Evolutionary conservation across 768 basidiomycete species (phyloP).

Genomic region (Auricularia heimuer): DNA sequence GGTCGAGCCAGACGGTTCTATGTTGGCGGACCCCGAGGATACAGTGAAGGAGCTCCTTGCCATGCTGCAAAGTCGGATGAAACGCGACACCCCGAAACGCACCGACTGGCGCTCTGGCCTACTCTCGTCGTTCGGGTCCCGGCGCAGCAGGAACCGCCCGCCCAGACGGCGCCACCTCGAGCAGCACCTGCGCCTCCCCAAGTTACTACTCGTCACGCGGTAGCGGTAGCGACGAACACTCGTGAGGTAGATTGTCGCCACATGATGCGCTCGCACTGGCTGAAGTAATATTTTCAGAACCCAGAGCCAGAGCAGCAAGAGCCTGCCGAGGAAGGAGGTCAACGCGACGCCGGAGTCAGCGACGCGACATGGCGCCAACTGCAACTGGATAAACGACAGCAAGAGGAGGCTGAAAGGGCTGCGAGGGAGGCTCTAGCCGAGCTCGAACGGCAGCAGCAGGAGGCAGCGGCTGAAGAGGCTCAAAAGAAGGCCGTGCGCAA

Average conservation of each 20-base stretch:
- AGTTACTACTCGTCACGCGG: constrained; percentile 1
- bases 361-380: constrained; percentile 44
- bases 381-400: constrained; percentile 27
- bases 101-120: not conserved
- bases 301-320: not conserved
- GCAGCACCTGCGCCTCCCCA: not conserved
- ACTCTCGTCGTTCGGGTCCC: no score
- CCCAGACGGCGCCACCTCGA: not conserved
- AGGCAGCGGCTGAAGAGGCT: constrained; percentile 16
- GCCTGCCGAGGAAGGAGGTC: constrained; percentile 1
- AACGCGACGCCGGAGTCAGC: constrained; percentile 42
- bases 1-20: constrained; percentile 9
- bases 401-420: constrained; percentile 2
- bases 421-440: constrained; percentile 11
- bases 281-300: constrained; percentile 1
- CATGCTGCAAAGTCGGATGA: constrained; percentile 11
- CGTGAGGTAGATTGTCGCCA: not conserved
- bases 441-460: constrained; percentile 12
- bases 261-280: not conserved
- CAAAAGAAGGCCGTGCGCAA: constrained; percentile 11
- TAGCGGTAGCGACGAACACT: not conserved
- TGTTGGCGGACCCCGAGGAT: constrained; percentile 20
- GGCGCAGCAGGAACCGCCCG: constrained; percentile 1
- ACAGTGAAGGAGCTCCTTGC: constrained; percentile 11
- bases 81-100: constrained; percentile 2